A percentile compares a stretch with the other conserved stretches of the same genome.
phyloP scores from a whole-genome alignment of 2,329 filamentous ascomycete species.

The Leptographium galeiforme region DNA sequence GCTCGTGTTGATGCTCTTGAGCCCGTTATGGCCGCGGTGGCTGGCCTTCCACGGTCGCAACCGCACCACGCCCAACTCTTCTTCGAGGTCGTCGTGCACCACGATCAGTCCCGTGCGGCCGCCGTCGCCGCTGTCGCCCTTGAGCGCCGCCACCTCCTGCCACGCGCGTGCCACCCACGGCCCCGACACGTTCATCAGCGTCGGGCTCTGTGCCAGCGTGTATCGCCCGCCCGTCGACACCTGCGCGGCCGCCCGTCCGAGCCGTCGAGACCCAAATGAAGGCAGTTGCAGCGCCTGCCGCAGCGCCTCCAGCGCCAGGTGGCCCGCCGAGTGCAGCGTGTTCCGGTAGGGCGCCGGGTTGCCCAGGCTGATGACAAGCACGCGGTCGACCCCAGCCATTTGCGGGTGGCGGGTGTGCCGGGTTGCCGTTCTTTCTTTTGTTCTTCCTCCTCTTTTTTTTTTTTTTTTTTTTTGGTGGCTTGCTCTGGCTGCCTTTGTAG shows the following conservation, averaged over 20 bases:
- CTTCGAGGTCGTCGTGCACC: constrained; percentile 81
- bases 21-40: constrained; percentile 59
- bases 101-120: constrained; percentile 45
- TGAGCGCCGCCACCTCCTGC: constrained; percentile 30
- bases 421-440: background rate
- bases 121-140: constrained; percentile 15
- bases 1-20: constrained; percentile 49
- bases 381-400: constrained; percentile 17
- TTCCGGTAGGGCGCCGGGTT: constrained; percentile 65
- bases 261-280: constrained; percentile 29
- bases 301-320: constrained; percentile 57
- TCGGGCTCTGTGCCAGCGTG: constrained; percentile 61
- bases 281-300: constrained; percentile 36
- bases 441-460: too few species aligned
- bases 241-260: constrained; percentile 37
- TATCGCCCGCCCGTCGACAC: constrained; percentile 37
- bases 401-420: background rate
- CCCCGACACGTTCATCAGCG: constrained; percentile 77
- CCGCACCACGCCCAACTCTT: constrained; percentile 51
- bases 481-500: too few species aligned
- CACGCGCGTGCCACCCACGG: constrained; percentile 54
- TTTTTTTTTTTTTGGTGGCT: too few species aligned
- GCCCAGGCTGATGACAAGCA: constrained; percentile 77
- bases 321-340: constrained; percentile 79
- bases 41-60: constrained; percentile 51